Percentiles rank a stretch among this genome's conserved stretches.
phyloP scores from a whole-genome alignment of 2,329 filamentous ascomycete species.

The Albophoma yamanashiensis region DNA sequence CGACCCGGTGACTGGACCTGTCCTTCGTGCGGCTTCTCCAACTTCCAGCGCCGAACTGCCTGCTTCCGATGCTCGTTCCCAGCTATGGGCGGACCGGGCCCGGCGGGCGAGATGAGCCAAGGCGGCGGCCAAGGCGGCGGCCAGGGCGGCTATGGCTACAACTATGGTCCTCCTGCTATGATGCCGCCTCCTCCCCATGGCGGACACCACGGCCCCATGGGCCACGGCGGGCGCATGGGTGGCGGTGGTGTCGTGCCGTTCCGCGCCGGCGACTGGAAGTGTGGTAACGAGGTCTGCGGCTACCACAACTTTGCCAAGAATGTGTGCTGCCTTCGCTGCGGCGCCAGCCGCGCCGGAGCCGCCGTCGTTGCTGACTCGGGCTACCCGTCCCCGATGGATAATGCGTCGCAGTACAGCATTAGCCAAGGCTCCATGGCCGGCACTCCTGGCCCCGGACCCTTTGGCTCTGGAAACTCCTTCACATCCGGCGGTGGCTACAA shows the following conservation, averaged over 20 bases:
- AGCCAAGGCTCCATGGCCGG: constrained; percentile 79
- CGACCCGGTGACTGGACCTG: constrained; percentile 98
- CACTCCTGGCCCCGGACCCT: constrained; percentile 67
- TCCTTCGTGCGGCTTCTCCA: constrained; percentile 96
- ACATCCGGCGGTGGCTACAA: constrained; percentile 53
- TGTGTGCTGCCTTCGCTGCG: constrained; percentile 91
- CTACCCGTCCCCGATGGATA: constrained; percentile 84
- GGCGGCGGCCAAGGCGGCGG: constrained; percentile 17
- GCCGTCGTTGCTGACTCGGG: constrained; percentile 91
- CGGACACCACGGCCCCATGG: constrained; percentile 46
- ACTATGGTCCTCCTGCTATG: constrained; percentile 64
- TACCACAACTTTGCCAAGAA: constrained; percentile 99
- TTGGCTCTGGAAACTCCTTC: constrained; percentile 61
- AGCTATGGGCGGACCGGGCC: constrained; percentile 66
- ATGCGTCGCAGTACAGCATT: constrained; percentile 74
- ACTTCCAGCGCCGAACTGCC: constrained; percentile 96
- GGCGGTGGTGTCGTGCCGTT: constrained; percentile 86
- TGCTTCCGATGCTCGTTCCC: constrained; percentile 99
- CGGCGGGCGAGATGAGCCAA: constrained; percentile 47
- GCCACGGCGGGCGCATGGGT: constrained; percentile 60
- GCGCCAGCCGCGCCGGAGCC: constrained; percentile 85
- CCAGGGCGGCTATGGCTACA: constrained; percentile 48
- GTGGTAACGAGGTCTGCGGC: constrained; percentile 89
- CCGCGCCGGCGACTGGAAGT: constrained; percentile 98
- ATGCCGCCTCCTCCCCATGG: constrained; percentile 71